phyloP scores from a whole-genome alignment of 371 early-diverging fungal species.

The Lichtheimia ornata region DNA sequence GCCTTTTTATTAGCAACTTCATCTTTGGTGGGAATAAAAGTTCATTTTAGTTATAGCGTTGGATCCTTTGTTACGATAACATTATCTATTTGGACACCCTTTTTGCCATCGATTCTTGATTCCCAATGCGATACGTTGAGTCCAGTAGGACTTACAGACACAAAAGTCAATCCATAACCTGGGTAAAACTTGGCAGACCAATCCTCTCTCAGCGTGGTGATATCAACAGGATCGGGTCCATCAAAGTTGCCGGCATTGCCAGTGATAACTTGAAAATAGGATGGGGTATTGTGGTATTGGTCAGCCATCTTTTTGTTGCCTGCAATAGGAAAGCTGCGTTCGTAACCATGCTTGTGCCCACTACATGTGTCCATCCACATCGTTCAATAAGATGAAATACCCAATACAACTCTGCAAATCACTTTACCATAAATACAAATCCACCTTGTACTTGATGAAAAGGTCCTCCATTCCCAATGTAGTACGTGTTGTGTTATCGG shows the following conservation, averaged over 20 bases:
- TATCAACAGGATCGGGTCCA: constrained; percentile 20
- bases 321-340: constrained; percentile 27
- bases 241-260: constrained; percentile 34
- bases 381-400: not conserved
- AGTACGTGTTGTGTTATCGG: not conserved
- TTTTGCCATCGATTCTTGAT: constrained; percentile 15
- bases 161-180: constrained; percentile 30
- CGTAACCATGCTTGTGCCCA: constrained; percentile 35
- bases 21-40: not conserved
- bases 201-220: constrained; percentile 7
- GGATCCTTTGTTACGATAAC: not conserved
- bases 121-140: constrained; percentile 29
- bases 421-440: constrained; percentile 32
- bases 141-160: constrained; percentile 14
- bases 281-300: constrained; percentile 25
- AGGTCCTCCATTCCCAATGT: constrained; percentile 27
- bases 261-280: constrained; percentile 30
- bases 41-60: not conserved
- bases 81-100: constrained; percentile 14
- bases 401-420: not conserved
- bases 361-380: not conserved
- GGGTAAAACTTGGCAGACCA: constrained; percentile 28
- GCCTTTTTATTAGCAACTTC: not conserved
- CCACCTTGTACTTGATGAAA: constrained; percentile 27
- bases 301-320: constrained; percentile 9